Percentiles rank a stretch among this genome's conserved stretches.
Conservation (phyloP, 2,329 filamentous ascomycete species). For the Bipolaris zeicola region DNA sequence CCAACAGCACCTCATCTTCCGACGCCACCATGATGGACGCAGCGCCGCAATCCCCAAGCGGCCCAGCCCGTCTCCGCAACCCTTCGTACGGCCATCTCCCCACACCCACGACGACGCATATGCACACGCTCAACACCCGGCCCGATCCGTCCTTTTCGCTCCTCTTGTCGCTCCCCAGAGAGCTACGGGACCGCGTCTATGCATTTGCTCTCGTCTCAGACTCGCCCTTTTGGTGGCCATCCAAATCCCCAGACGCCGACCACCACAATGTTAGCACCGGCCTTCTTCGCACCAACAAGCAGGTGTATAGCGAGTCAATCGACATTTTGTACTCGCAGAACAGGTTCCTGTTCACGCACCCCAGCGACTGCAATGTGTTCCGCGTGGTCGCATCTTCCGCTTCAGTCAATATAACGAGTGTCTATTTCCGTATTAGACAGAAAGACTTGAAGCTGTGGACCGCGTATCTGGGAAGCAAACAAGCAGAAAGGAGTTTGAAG, state of each 20-base stretch:
- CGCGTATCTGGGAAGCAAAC: slow-evolving; percentile 42
- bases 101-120: not conserved
- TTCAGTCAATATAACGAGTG: slow-evolving; percentile 34
- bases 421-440: slow-evolving; percentile 46
- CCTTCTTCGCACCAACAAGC: slow-evolving; percentile 37
- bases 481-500: slow-evolving; percentile 36
- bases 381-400: slow-evolving; percentile 40
- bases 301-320: slow-evolving; percentile 43
- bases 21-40: slow-evolving; percentile 45
- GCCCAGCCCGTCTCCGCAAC: slow-evolving; percentile 37
- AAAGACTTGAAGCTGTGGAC: slow-evolving; percentile 47
- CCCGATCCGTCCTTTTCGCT: slow-evolving; percentile 38
- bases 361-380: slow-evolving; percentile 50
- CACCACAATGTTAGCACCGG: slow-evolving; percentile 29
- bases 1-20: slow-evolving; percentile 36
- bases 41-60: slow-evolving; percentile 30
- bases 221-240: slow-evolving; percentile 44
- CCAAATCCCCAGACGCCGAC: slow-evolving; percentile 17
- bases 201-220: slow-evolving; percentile 37
- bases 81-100: slow-evolving; percentile 24
- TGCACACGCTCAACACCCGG: slow-evolving; percentile 2
- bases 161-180: slow-evolving; percentile 44
- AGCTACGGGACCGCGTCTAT: slow-evolving; percentile 47
- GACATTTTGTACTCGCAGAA: slow-evolving; percentile 45
- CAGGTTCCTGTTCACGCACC: slow-evolving; percentile 48